Evolutionary conservation across 2,329 filamentous ascomycete genomes (phyloP), one percentile per base, ranked within the genome.

Genomic region (Paramyrothecium sp.): DNA sequence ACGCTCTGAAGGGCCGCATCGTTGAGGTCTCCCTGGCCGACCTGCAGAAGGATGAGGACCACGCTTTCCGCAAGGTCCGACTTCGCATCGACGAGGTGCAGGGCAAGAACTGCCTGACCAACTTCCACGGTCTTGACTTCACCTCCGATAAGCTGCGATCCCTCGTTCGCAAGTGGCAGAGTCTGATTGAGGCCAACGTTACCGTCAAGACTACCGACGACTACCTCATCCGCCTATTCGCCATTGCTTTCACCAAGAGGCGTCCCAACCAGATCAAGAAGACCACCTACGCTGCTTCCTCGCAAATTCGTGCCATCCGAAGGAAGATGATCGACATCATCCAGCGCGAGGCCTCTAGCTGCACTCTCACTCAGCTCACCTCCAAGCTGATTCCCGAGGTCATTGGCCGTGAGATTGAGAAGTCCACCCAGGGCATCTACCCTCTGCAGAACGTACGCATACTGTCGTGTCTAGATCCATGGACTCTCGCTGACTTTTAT

Each of bases 311-410:
- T 69, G 89, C 90, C 70, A 99, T 99, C 80, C 91, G 95, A 81
- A 95, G 93, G 87, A 98, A 99, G 92, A 99, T 99, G 95, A 90
- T 87, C 66, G 95, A 99, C 82, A 98, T 99, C 81, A 98, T 99
- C 81, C 87, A 91, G 81, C 90, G 93, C 72, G 95, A 99, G 86
- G 95, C 95, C 63, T 86, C 90, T 70, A 91, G 86, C 84, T 96
- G 92, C 88, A 96, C 92, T 65, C 88, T 99, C 67, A 89, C 91
- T 71, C 94, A 98, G 87, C 89, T 99, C 71, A 97, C 92, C 75
- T 91, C 91, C 78, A 99, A 99, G 89, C 88, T 99, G 73, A 98
- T 99, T 76, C 95, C 95, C 66, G 95, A 99, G 85, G 95, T 98
- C 69, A 98, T 99, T 78, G 95, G 95, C 71, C 93, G 95, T 75